phyloP scores from a whole-genome alignment of 805 yeast genomes.

The Ogataea populi-albae region DNA sequence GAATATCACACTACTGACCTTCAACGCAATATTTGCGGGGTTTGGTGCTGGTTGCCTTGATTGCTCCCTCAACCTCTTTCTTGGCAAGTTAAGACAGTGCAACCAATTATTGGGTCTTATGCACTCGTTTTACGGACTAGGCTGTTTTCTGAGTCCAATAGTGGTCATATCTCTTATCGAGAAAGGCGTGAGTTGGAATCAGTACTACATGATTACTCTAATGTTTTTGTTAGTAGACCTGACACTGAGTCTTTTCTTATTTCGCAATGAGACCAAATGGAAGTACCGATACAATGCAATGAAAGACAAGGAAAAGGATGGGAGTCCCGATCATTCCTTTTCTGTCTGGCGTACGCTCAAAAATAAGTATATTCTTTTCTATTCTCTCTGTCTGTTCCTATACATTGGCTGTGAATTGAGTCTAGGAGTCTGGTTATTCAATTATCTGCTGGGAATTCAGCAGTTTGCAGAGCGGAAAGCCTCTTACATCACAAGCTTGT shows the following conservation, averaged over 20 bases:
- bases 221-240: constrained; percentile 27
- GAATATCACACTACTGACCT: constrained; percentile 40
- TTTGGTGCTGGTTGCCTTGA: constrained; percentile 57
- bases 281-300: constrained; percentile 37
- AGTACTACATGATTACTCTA: constrained; percentile 40
- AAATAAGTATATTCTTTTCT: constrained; percentile 38
- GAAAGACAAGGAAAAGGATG: constrained; percentile 14
- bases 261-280: constrained; percentile 42
- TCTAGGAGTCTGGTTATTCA: constrained; percentile 52
- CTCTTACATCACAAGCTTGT: constrained; percentile 48
- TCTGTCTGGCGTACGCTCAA: constrained; percentile 25
- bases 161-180: constrained; percentile 41
- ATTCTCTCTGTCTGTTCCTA: constrained; percentile 41
- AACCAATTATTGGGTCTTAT: constrained; percentile 50
- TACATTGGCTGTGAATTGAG: constrained; percentile 54
- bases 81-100: constrained; percentile 44
- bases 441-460: constrained; percentile 43
- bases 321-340: constrained; percentile 19
- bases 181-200: constrained; percentile 41
- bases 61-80: constrained; percentile 52
- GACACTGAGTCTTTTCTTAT: constrained; percentile 28
- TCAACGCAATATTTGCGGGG: constrained; percentile 44
- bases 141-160: constrained; percentile 51
- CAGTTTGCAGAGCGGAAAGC: constrained; percentile 35
- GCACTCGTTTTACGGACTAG: constrained; percentile 54